Base-by-base conservation (phyloP, 192 early-diverging fungal genomes). In the Diversispora eburnea region DNA sequence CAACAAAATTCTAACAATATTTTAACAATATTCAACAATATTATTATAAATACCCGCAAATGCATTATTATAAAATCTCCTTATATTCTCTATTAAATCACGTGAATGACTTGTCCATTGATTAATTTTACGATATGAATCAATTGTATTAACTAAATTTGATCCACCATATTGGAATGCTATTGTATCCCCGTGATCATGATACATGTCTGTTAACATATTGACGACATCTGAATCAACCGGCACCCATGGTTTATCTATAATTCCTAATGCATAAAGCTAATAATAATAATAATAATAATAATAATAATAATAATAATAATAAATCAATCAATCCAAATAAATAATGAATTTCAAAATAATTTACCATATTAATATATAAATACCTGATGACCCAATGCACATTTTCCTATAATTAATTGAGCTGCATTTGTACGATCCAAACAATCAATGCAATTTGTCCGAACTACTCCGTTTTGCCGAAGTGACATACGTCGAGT, bases 371-470 rank as follows among this genome's bases (percentile, higher is more conserved):
- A 67, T 49, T 45, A 64, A 64, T 4, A 2, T 9, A 9, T 12
- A 25, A 39, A 55, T 63, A 86, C 80, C 78, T 92, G 97, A 77
- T 97, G 89, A 0, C 91, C 95, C 8, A 99, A 83, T 3, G 94
- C 97, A 51, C 90, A 91, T 77, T 98, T 98, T 15, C 94, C 95
- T 79, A 97, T 92, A 45, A 98, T 86, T 70, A 96, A 95, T 70
- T 98, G 95, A 0, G 97, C 97, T 0, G 97, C 95, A 73, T 99
- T 99, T 0, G 97, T 99, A 63, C 97, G 89, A 79, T 99, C 97
- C 20, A 99, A 75, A 81, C 97, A 99, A 76, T 99, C 97, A 63
- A 99, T 96, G 70, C 97, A 99, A 75, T 99, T 99, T 67, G 94
- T 96, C 17, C 97, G 86, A 4, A 97, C 85, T 5, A 98, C 88